Evolutionary conservation across 2,329 filamentous ascomycete species (phyloP).

Genomic region (Claviceps sp.): DNA sequence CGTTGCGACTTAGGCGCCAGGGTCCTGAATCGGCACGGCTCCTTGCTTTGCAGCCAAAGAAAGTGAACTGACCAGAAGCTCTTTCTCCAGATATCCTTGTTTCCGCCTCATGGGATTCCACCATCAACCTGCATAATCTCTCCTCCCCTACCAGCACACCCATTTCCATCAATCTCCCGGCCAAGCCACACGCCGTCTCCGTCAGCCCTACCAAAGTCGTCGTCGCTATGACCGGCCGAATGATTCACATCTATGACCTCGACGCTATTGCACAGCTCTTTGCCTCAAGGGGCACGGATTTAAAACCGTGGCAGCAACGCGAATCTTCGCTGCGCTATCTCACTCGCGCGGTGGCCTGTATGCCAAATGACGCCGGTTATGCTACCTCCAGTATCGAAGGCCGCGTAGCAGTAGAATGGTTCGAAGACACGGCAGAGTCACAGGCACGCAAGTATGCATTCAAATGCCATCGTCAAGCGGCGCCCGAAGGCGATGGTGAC

Average conservation of each 20-base stretch:
- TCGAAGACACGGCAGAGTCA: slow-evolving; percentile 75
- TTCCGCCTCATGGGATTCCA: slow-evolving; percentile 88
- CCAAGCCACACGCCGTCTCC: slow-evolving; percentile 81
- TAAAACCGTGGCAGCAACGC: slow-evolving; percentile 81
- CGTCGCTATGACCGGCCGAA: slow-evolving; percentile 85
- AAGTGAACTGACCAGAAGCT: background rate
- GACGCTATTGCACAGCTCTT: slow-evolving; percentile 47
- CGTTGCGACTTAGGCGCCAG: slow-evolving; percentile 12
- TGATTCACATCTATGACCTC: slow-evolving; percentile 92
- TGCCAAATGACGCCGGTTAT: slow-evolving; percentile 93
- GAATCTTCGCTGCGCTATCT: slow-evolving; percentile 95
- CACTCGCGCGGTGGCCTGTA: slow-evolving; percentile 83
- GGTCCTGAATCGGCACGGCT: no score
- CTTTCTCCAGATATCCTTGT: slow-evolving; percentile 54
- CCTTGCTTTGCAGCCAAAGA: no score
- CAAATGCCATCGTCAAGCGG: slow-evolving; percentile 85
- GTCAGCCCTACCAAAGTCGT: slow-evolving; percentile 69
- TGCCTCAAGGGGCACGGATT: slow-evolving; percentile 26
- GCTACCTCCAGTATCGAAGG: slow-evolving; percentile 89
- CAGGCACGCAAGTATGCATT: slow-evolving; percentile 95
- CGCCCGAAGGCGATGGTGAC: slow-evolving; percentile 51
- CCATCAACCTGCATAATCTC: slow-evolving; percentile 70
- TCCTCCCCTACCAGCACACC: slow-evolving; percentile 36
- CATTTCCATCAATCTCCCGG: slow-evolving; percentile 59
- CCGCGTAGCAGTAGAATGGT: slow-evolving; percentile 93